Percentiles rank a stretch among this genome's conserved stretches.
phyloP scores from a whole-genome alignment of 805 yeast species.

The Zygotorulaspora sp. region DNA sequence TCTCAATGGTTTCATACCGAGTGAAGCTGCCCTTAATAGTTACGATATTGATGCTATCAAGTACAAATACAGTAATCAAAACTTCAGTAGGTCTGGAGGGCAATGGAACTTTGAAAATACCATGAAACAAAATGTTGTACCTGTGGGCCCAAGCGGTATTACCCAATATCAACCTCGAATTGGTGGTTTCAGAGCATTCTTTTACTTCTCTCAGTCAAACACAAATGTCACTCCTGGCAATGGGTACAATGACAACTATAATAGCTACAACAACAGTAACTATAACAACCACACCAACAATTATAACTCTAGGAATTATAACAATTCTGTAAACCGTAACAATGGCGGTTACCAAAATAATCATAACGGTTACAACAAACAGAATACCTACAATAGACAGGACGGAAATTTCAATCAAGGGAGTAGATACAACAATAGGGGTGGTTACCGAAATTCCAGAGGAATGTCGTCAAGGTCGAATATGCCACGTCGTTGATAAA shows the following conservation, averaged over 20 bases:
- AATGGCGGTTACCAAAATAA: not conserved
- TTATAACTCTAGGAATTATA: conserved; percentile 6
- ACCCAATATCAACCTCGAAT: conserved; percentile 44
- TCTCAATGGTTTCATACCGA: conserved; percentile 70
- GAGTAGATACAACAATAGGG: conserved; percentile 1
- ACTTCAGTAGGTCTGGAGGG: conserved; percentile 26
- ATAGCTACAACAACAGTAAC: not conserved
- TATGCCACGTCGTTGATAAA: not conserved
- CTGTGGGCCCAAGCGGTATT: conserved; percentile 47
- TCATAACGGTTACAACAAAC: not conserved
- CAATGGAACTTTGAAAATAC: conserved; percentile 33
- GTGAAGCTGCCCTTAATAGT: conserved; percentile 53
- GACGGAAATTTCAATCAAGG: conserved; percentile 7
- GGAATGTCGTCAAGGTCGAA: not conserved
- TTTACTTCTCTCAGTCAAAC: conserved; percentile 31
- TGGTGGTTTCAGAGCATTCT: conserved; percentile 49
- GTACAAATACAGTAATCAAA: conserved; percentile 42
- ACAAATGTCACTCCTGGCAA: conserved; percentile 7
- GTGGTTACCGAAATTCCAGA: conserved; percentile 13
- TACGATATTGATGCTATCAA: conserved; percentile 63
- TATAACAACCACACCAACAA: not conserved
- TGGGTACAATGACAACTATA: conserved; percentile 5
- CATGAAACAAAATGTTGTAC: conserved; percentile 39
- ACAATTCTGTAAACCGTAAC: too few relatives aligned
- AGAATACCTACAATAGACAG: not conserved